phyloP scores from a whole-genome alignment of 495 filamentous ascomycete species.

The Chlorociboria aeruginascens region DNA sequence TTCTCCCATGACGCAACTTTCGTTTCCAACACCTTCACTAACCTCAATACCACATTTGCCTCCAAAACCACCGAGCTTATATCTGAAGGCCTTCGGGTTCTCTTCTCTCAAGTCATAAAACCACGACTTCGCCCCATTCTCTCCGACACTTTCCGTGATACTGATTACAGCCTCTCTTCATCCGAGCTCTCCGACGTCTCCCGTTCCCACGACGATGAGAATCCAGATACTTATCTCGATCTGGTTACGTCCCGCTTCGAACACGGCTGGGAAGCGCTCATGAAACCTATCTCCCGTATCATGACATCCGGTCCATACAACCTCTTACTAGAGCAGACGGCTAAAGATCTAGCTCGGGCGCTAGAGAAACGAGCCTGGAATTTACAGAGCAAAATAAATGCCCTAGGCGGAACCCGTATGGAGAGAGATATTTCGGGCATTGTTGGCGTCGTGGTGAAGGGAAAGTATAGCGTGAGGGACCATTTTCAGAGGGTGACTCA shows the following conservation, averaged over 20 bases:
- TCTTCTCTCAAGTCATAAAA: conserved; percentile 83
- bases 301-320: conserved; percentile 63
- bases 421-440: conserved; percentile 82
- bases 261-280: conserved; percentile 70
- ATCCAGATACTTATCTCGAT: conserved; percentile 34
- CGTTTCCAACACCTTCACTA: conserved; percentile 53
- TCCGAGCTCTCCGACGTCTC: conserved; percentile 38
- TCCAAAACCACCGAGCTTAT: conserved; percentile 71
- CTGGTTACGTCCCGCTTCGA: conserved; percentile 66
- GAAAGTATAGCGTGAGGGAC: conserved; percentile 70
- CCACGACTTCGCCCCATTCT: conserved; percentile 75
- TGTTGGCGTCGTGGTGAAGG: conserved; percentile 59
- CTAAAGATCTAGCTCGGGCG: conserved; percentile 57
- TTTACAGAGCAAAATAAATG: conserved; percentile 68
- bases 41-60: conserved; percentile 58
- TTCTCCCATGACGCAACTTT: conserved; percentile 58
- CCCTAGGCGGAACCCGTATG: conserved; percentile 73
- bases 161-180: conserved; percentile 54
- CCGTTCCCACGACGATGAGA: conserved; percentile 35
- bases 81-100: conserved; percentile 65
- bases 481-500: conserved; percentile 69
- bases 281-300: conserved; percentile 72
- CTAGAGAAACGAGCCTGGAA: conserved; percentile 88
- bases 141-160: conserved; percentile 79
- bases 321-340: conserved; percentile 57